phyloP scores from a whole-genome alignment of 345 rosid genomes.

The Carallia pectinifolia region DNA sequence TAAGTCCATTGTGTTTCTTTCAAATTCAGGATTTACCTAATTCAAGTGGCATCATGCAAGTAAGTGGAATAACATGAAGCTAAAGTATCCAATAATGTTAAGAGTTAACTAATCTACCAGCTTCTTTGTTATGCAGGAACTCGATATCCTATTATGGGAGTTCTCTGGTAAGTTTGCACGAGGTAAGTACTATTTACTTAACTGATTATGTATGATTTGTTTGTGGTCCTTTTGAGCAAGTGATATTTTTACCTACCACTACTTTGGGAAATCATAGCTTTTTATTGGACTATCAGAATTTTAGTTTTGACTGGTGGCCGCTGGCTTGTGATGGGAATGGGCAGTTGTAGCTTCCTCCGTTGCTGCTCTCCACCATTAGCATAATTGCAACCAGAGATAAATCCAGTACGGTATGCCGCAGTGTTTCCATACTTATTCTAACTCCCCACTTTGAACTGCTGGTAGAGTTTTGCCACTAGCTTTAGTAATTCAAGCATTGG shows the following conservation, averaged over 20 bases:
- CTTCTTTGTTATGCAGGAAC: conserved; percentile 90
- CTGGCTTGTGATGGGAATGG: too few relatives aligned
- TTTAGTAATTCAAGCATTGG: not conserved
- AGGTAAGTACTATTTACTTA: not conserved
- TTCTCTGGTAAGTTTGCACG: conserved; percentile 55
- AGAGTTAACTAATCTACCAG: conserved; percentile 39
- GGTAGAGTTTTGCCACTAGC: not conserved
- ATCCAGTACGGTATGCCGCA: too few relatives aligned
- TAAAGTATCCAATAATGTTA: not conserved
- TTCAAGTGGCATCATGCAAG: conserved; percentile 96
- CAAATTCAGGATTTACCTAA: conserved; percentile 71
- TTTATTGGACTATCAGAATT: too few relatives aligned
- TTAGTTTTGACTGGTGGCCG: too few relatives aligned
- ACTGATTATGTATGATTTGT: not conserved
- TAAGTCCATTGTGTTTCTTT: conserved; percentile 3
- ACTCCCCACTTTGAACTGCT: too few relatives aligned
- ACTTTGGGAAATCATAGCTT: too few relatives aligned
- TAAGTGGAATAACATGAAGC: conserved; percentile 37
- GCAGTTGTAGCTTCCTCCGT: not conserved
- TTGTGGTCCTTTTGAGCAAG: not conserved
- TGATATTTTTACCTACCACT: too few relatives aligned
- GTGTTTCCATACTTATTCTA: not conserved
- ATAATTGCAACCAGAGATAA: too few relatives aligned
- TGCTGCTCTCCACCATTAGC: too few relatives aligned
- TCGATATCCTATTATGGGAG: conserved; percentile 94